A percentile compares a stretch with the other conserved stretches of the same genome.
Conservation (phyloP, 192 early-diverging fungal species). For the Coemansia sp. region DNA sequence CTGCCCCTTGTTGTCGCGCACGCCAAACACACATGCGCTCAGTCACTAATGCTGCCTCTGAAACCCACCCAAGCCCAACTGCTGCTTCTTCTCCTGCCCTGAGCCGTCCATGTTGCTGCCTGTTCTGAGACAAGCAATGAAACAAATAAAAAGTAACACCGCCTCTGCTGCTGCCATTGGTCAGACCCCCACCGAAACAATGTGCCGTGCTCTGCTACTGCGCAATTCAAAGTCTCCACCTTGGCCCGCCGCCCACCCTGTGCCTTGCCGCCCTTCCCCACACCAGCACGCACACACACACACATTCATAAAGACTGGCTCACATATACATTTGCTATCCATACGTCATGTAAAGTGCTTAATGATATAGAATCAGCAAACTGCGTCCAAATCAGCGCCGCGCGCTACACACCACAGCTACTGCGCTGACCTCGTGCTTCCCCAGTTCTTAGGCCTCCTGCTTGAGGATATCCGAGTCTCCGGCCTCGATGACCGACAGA, state of each 20-base stretch:
- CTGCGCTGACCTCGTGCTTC: conserved; percentile 14
- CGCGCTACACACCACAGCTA: not conserved
- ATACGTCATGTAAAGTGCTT: not conserved
- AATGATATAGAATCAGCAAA: not conserved
- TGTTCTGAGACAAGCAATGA: conserved; percentile 22
- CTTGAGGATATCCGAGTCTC: conserved; percentile 92
- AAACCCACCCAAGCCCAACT: too few relatives aligned
- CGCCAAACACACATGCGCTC: too few relatives aligned
- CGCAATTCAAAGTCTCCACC: not conserved
- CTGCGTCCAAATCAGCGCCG: conserved; percentile 2
- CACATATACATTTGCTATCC: too few relatives aligned
- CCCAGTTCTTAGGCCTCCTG: conserved; percentile 28
- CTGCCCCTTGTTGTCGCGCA: not conserved
- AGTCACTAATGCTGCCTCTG: too few relatives aligned
- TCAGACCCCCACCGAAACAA: conserved; percentile 4
- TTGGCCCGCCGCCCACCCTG: not conserved
- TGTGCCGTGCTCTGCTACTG: not conserved
- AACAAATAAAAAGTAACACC: conserved; percentile 21
- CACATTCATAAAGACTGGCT: not conserved
- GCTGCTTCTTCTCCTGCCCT: too few relatives aligned
- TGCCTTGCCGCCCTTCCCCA: not conserved
- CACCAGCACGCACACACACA: not conserved
- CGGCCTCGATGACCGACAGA: conserved; percentile 96
- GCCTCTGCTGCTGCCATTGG: not conserved
- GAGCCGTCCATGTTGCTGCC: conserved; percentile 1